Evolutionary conservation across 257 asterid genomes (phyloP), one percentile per base, ranked within the genome.

Genomic region (Penstemon eatonii): DNA sequence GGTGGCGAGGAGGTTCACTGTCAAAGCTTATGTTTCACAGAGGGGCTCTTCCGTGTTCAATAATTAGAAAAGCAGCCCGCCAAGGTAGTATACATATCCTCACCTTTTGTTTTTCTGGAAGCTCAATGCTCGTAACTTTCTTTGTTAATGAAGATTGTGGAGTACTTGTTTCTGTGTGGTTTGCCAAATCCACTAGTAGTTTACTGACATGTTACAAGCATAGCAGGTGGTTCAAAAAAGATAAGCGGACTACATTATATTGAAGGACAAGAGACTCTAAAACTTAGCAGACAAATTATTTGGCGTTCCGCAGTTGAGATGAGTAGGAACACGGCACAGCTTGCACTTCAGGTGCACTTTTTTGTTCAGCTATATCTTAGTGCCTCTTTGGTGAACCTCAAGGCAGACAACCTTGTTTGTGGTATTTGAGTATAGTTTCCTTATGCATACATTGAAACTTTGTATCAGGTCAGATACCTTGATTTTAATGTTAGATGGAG

Each of bases 301-400:
- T 91, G 96, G 96, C 87, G 90, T 72, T 86, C 95, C 57, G 89
- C 95, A 59, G 98, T 91, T 78, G 96, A 89, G 73, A 83, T 75
- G 76, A 78, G 95, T 81, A 76, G 76, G 83, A 89, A 79, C 55
- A 66, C 73, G 40, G 77, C 96, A 63, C 94, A 87, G 77, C 90
- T 89, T 69, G 95, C 95, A 46, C 94, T 89, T 64, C 96, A 89
- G 95, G 95, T 91, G 71, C 76, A 47, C 41, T 15, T 59, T 63
- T 45, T 65, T 63, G 41, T 72, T 43, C 18, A 56, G 46, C 61
- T 72, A 19, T 7, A 36, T 69, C 44, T 73, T 70, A 49, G 61
- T 47, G 33, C 43, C 54, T 37, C 39, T 25, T 59, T 46, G 54
- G 69, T 19, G 13, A 60, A 43, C n/a, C 46, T 66, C 63, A 46